A percentile compares a stretch with the other conserved stretches of the same genome.
Evolutionary conservation across 495 filamentous ascomycete genomes (phyloP).

Genomic region (Clavariopsis aquatica): DNA sequence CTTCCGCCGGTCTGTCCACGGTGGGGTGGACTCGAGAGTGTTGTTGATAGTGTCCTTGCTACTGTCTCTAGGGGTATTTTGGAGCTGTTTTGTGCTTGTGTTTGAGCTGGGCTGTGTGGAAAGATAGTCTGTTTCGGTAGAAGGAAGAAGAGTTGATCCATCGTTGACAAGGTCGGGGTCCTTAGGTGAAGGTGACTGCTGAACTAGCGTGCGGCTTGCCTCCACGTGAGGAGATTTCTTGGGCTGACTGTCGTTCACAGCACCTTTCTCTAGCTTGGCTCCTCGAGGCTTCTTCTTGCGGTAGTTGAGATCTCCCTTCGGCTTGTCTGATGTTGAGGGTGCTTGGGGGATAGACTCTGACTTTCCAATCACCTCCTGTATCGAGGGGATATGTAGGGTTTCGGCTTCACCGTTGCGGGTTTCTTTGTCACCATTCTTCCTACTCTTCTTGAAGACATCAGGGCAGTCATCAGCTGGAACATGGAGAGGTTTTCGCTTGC

Average conservation of each 20-base stretch:
- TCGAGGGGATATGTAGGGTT: neutral
- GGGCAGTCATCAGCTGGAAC: constrained; percentile 23
- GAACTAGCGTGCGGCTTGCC: neutral
- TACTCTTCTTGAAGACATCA: constrained; percentile 31
- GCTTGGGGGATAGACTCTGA: neutral
- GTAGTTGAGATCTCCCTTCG: constrained; percentile 36
- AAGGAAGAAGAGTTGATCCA: constrained; percentile 4
- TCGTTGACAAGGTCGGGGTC: neutral
- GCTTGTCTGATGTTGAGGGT: constrained; percentile 2
- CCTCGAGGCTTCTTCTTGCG: constrained; percentile 27
- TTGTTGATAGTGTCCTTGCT: neutral
- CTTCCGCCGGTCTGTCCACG: constrained; percentile 52
- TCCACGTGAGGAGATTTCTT: no score
- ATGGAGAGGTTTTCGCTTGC: constrained; percentile 32
- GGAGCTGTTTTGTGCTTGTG: neutral
- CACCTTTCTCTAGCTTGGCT: neutral
- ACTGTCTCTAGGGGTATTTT: neutral
- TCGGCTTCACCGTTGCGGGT: neutral
- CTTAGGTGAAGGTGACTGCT: constrained; percentile 12
- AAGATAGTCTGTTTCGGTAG: constrained; percentile 18
- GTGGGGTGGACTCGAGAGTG: constrained; percentile 9
- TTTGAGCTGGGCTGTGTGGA: neutral
- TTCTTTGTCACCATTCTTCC: neutral
- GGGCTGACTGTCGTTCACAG: no score
- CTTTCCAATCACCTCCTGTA: neutral